Evolutionary conservation across 139 green algal species (phyloP).

Genomic region (Zygnema circumcarinatum): DNA sequence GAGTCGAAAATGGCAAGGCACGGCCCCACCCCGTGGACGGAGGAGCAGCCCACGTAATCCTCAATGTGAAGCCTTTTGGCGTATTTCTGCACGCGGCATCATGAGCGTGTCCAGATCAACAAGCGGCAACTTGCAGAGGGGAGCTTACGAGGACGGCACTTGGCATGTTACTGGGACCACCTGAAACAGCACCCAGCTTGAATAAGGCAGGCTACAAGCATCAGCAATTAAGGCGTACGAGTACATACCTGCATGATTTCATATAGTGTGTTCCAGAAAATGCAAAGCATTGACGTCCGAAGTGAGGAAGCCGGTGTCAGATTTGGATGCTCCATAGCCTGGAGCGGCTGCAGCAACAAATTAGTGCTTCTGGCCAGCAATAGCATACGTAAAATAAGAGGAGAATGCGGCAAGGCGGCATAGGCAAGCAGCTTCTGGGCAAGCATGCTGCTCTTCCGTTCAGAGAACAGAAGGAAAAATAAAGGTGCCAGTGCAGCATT

Average conservation of each 20-base stretch:
- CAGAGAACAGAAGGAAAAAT: no score
- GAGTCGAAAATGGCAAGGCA: conserved; percentile 53
- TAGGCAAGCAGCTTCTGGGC: no score
- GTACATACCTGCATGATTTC: conserved; percentile 46
- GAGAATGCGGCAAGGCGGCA: no score
- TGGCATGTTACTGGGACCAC: no score
- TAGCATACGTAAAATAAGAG: not conserved
- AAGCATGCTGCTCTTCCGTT: no score
- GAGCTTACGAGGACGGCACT: no score
- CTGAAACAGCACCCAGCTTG: no score
- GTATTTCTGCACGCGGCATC: conserved; percentile 21
- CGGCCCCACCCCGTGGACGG: conserved; percentile 42
- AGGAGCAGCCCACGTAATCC: conserved; percentile 52
- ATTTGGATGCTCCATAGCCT: conserved; percentile 53
- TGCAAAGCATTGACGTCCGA: conserved; percentile 41
- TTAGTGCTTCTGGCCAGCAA: not conserved
- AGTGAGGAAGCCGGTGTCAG: conserved; percentile 39
- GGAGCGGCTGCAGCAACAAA: conserved; percentile 9
- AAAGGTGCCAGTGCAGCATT: no score
- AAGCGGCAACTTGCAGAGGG: no score
- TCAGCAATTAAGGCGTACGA: no score
- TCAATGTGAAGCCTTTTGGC: conserved; percentile 27
- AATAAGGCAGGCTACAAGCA: no score
- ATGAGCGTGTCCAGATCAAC: no score
- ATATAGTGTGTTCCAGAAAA: conserved; percentile 17